These are phyloP conservation scores for Euphorbia peplus DNA, from an alignment of 345 rosid genomes.

Conservation along the genomic window DNA sequence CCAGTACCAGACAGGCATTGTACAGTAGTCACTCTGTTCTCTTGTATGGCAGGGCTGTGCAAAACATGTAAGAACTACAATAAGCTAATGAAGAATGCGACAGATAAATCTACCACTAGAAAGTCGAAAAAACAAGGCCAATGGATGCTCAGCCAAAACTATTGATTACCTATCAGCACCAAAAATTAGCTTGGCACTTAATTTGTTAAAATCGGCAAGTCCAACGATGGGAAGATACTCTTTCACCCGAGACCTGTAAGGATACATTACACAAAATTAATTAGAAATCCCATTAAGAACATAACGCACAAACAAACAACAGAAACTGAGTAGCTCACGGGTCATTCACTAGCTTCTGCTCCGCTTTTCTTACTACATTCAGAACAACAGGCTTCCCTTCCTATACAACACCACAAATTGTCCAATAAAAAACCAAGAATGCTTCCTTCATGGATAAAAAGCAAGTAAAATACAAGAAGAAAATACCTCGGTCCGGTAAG, in stretches of 20 bases:
- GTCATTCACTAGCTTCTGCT: slow-evolving; percentile 68
- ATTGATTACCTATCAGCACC: slow-evolving; percentile 23
- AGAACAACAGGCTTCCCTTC: slow-evolving; percentile 84
- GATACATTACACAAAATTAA: not conserved
- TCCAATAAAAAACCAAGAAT: not conserved
- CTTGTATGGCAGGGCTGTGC: slow-evolving; percentile 68
- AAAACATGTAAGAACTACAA: not conserved
- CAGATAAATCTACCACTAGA: not conserved
- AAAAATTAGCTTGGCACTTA: slow-evolving; percentile 27
- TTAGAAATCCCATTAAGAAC: not conserved
- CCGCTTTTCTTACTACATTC: slow-evolving; percentile 75
- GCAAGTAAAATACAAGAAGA: not conserved
- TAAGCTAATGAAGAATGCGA: not conserved
- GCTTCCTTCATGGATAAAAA: not conserved
- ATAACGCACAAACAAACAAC: not conserved
- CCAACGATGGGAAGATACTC: slow-evolving; percentile 32
- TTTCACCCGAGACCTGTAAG: slow-evolving; percentile 25
- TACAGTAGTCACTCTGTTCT: slow-evolving; percentile 77
- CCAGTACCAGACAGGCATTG: slow-evolving; percentile 98
- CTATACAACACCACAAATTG: slow-evolving; percentile 32
- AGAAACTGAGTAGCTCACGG: slow-evolving; percentile 35
- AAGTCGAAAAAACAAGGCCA: not conserved
- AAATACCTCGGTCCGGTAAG: slow-evolving; percentile 86
- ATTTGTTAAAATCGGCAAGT: slow-evolving; percentile 27
- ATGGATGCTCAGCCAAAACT: not conserved